Evolutionary conservation across 2,329 filamentous ascomycete species (phyloP).

Genomic region (Sphaerulina musiva): DNA sequence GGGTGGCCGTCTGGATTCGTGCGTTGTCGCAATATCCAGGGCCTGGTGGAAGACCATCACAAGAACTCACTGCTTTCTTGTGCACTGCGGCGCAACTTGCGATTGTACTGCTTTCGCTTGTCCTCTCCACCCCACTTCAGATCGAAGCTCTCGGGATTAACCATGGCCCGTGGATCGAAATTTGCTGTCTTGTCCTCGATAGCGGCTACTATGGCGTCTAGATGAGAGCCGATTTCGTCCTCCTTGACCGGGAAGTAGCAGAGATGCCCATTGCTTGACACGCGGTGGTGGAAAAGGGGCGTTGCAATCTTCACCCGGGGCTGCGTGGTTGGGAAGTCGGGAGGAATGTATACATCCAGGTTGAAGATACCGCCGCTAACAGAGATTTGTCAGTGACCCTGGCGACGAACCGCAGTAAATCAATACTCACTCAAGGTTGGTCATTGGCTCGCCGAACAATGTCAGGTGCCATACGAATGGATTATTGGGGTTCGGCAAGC

Average conservation of each 20-base stretch:
- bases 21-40: no score
- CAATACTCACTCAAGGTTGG: slow-evolving; percentile 63
- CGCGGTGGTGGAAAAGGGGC: slow-evolving; percentile 77
- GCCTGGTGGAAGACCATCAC: slow-evolving; percentile 8
- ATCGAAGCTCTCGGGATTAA: slow-evolving; percentile 78
- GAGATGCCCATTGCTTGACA: slow-evolving; percentile 68
- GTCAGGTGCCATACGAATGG: slow-evolving; percentile 85
- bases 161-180: slow-evolving; percentile 82
- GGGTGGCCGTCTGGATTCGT: background rate
- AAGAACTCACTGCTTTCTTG: slow-evolving; percentile 46
- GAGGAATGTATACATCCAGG: slow-evolving; percentile 72
- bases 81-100: slow-evolving; percentile 70
- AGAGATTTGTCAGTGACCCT: background rate
- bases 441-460: slow-evolving; percentile 88
- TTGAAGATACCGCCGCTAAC: slow-evolving; percentile 68
- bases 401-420: background rate
- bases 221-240: slow-evolving; percentile 75
- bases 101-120: slow-evolving; percentile 77
- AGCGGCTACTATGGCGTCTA: slow-evolving; percentile 72
- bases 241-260: slow-evolving; percentile 69
- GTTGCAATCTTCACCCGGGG: slow-evolving; percentile 77
- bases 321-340: slow-evolving; percentile 79
- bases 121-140: slow-evolving; percentile 77
- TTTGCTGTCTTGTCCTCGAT: slow-evolving; percentile 83
- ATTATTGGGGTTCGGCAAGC: slow-evolving; percentile 65